Conservation (phyloP, 352 stramenopile species). For the Phytophthora pisi region DNA sequence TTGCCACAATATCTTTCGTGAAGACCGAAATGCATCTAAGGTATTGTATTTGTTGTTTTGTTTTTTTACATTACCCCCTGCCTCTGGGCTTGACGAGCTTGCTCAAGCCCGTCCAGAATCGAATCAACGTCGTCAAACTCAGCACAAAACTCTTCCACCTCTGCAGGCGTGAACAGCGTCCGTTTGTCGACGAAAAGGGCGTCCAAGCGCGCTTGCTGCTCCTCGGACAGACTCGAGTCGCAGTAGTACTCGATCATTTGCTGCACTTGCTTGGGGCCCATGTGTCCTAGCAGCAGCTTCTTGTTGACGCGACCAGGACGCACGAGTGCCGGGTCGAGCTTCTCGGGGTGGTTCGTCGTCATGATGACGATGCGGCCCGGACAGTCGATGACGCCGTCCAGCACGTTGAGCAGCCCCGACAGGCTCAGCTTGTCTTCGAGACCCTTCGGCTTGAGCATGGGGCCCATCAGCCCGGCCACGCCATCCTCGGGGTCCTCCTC, state of each 20-base stretch:
- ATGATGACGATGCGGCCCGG: slow-evolving; percentile 92
- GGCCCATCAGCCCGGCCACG: slow-evolving; percentile 26
- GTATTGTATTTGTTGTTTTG: neutral
- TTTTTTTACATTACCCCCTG: neutral
- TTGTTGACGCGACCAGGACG: slow-evolving; percentile 91
- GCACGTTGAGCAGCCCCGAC: slow-evolving; percentile 86
- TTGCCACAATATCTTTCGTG: too few species aligned
- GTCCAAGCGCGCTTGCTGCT: slow-evolving; percentile 28
- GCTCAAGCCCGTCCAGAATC: slow-evolving; percentile 39
- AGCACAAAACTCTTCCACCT: slow-evolving; percentile 59
- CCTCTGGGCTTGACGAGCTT: neutral
- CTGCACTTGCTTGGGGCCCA: slow-evolving; percentile 47
- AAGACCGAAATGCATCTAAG: neutral
- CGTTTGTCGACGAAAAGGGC: slow-evolving; percentile 12
- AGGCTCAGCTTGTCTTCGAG: slow-evolving; percentile 69
- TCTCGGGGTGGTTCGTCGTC: slow-evolving; percentile 94
- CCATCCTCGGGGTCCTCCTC: slow-evolving; percentile 31
- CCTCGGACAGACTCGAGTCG: slow-evolving; percentile 30
- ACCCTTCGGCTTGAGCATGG: slow-evolving; percentile 32
- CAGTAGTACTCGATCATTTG: slow-evolving; percentile 84
- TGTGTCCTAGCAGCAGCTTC: slow-evolving; percentile 77
- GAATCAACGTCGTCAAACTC: slow-evolving; percentile 42
- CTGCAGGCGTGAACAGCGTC: slow-evolving; percentile 41
- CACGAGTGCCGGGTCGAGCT: slow-evolving; percentile 92
- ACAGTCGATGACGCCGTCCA: slow-evolving; percentile 93